These are phyloP conservation scores for Cochlearia excelsa DNA, from an alignment of 345 rosid species.

Conservation along the genomic window DNA sequence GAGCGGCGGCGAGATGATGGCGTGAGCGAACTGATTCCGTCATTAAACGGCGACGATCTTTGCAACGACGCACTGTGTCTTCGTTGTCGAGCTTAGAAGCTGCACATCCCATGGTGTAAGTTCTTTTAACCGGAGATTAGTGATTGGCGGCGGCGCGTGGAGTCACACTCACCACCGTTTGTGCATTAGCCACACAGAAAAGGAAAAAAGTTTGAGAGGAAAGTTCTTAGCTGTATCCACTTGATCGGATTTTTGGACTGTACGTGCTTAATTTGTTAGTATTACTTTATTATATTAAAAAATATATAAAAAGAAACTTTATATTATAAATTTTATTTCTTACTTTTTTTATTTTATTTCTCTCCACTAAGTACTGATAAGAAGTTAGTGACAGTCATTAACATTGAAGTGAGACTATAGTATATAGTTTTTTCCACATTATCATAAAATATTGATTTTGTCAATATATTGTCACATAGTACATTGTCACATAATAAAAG, in stretches of 20 bases:
- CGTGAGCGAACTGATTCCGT: slow-evolving; percentile 83
- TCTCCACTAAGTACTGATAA: too few relatives aligned
- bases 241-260: slow-evolving; percentile 28
- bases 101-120: slow-evolving; percentile 67
- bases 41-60: slow-evolving; percentile 95
- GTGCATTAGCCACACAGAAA: slow-evolving; percentile 5
- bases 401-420: too few relatives aligned
- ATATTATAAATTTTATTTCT: background rate
- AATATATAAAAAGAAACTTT: background rate
- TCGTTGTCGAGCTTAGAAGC: slow-evolving; percentile 94
- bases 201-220: slow-evolving; percentile 6
- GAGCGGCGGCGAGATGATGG: slow-evolving; percentile 84
- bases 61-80: slow-evolving; percentile 86
- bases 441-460: too few relatives aligned
- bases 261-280: slow-evolving; percentile 19
- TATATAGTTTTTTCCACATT: too few relatives aligned
- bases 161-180: background rate
- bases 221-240: slow-evolving; percentile 31
- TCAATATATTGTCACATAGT: too few relatives aligned
- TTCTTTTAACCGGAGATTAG: background rate
- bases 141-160: slow-evolving; percentile 23
- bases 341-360: too few relatives aligned
- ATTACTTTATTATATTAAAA: background rate
- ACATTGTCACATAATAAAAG: too few relatives aligned
- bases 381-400: too few relatives aligned